These are phyloP conservation scores for Tuber aestivum DNA, from an alignment of 495 filamentous ascomycete species.

Conservation along the genomic window DNA sequence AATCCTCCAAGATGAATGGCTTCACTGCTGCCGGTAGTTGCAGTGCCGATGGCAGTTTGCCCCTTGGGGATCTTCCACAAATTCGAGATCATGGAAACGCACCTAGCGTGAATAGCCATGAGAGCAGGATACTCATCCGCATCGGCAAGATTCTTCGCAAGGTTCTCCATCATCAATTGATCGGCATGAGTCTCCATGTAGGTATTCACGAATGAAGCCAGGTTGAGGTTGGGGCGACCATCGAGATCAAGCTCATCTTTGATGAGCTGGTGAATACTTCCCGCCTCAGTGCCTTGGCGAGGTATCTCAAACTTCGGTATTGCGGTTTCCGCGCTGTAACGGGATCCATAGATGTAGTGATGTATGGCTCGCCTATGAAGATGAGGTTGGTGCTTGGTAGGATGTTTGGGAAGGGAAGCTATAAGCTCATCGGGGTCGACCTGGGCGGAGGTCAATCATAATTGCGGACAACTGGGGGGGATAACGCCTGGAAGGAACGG, in stretches of 20 bases:
- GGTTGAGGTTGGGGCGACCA: conserved; percentile 64
- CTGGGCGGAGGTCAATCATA: conserved; percentile 36
- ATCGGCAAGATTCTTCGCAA: conserved; percentile 60
- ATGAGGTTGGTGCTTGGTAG: conserved; percentile 46
- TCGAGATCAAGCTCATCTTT: conserved; percentile 70
- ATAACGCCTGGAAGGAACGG: not conserved
- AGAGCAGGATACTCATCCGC: conserved; percentile 72
- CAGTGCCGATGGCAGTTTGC: conserved; percentile 64
- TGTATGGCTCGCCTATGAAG: conserved; percentile 47
- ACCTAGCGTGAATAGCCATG: conserved; percentile 66
- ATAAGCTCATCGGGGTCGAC: conserved; percentile 61
- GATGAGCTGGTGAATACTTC: conserved; percentile 62
- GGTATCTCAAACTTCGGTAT: conserved; percentile 67
- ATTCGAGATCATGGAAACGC: conserved; percentile 63
- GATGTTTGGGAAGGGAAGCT: conserved; percentile 49
- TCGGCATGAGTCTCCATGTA: conserved; percentile 65
- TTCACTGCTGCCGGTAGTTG: conserved; percentile 67
- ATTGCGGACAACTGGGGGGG: not conserved
- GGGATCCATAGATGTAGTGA: conserved; percentile 58
- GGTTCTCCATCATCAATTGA: conserved; percentile 61
- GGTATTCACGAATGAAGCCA: conserved; percentile 67
- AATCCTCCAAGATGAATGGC: conserved; percentile 70
- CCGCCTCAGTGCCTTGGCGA: conserved; percentile 55
- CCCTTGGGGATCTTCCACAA: conserved; percentile 62
- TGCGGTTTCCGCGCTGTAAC: conserved; percentile 56